Percentiles rank a stretch among this genome's conserved stretches.
Evolutionary conservation across 495 filamentous ascomycete species (phyloP).

Genomic region (Xylaria sp.): DNA sequence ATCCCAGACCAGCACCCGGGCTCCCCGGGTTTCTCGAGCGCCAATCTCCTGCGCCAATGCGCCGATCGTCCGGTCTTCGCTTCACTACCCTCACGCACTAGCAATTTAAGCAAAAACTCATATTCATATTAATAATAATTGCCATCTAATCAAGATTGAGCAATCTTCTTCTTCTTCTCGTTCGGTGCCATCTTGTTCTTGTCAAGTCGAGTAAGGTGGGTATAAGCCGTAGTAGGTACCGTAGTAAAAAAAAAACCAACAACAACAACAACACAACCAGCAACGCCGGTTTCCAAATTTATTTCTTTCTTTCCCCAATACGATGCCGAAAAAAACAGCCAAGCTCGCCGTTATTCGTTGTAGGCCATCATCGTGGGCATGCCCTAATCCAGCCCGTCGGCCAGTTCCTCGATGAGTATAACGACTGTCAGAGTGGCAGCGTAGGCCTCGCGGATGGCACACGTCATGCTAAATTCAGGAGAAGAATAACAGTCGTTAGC

Average conservation of each 20-base stretch:
- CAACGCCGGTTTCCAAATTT: slow-evolving; percentile 6
- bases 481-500: slow-evolving; percentile 5
- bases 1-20: background rate
- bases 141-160: slow-evolving; percentile 8
- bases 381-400: slow-evolving; percentile 43
- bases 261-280: no score
- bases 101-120: background rate
- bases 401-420: slow-evolving; percentile 64
- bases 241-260: background rate
- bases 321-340: background rate
- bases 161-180: background rate
- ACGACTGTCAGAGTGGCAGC: slow-evolving; percentile 73
- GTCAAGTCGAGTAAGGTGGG: slow-evolving; percentile 3
- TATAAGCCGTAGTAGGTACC: slow-evolving; percentile 24
- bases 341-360: background rate
- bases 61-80: slow-evolving; percentile 23
- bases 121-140: slow-evolving; percentile 5
- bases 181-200: background rate
- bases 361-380: background rate
- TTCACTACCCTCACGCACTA: background rate
- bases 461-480: slow-evolving; percentile 61
- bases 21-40: background rate
- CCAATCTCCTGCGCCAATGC: slow-evolving; percentile 5
- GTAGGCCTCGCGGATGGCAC: slow-evolving; percentile 73
- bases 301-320: background rate